Evolutionary conservation across 345 rosid species (phyloP).

Genomic region (Anacardium occidentale): DNA sequence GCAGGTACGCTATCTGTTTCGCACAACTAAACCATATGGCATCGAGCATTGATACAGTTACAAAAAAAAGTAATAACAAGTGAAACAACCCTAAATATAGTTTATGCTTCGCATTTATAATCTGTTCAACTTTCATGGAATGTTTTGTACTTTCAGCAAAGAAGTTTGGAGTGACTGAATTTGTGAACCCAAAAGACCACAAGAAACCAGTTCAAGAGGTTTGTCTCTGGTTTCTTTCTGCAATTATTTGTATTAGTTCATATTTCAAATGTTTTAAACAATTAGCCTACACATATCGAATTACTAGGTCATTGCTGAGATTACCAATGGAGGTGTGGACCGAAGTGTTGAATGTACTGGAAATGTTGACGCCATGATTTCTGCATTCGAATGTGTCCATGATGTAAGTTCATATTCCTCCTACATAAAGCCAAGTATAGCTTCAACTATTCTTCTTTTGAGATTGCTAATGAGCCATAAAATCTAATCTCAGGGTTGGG

Average conservation of each 20-base stretch:
- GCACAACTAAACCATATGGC: not conserved
- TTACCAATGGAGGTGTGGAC: conserved; percentile 47
- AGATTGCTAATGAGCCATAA: not conserved
- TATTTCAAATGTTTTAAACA: not conserved
- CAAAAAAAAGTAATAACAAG: no score
- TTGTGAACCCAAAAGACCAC: conserved; percentile 44
- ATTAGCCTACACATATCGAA: not conserved
- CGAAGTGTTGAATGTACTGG: conserved; percentile 47
- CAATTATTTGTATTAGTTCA: not conserved
- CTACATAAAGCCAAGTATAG: no score
- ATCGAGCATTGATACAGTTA: no score
- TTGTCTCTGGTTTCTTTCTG: not conserved
- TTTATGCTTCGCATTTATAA: no score
- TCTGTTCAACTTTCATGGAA: not conserved
- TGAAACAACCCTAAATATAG: no score
- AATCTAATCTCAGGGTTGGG: conserved; percentile 42
- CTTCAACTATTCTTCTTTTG: not conserved
- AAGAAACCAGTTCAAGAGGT: conserved; percentile 46
- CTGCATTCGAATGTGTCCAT: conserved; percentile 56
- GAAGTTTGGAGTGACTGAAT: conserved; percentile 45
- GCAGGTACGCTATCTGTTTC: conserved; percentile 13
- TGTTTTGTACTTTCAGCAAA: conserved; percentile 28
- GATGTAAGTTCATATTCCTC: conserved; percentile 28
- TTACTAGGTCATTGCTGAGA: conserved; percentile 37
- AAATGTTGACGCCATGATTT: conserved; percentile 41